Base-by-base conservation (phyloP, 495 filamentous ascomycete genomes). In the Penicillium nucicola region DNA sequence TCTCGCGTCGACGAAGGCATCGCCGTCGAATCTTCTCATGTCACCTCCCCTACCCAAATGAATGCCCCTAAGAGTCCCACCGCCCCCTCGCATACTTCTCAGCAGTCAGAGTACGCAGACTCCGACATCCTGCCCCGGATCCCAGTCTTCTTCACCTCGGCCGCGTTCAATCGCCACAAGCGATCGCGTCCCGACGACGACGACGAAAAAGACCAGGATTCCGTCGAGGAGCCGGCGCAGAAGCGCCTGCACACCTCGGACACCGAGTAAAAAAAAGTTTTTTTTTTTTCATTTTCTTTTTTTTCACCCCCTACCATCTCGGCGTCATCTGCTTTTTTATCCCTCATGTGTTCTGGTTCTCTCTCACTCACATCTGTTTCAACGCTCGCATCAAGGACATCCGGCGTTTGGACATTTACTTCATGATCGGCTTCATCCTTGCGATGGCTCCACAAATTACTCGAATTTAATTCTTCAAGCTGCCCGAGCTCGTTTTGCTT, bases 241-340 rank as follows among this genome's bases (percentile, higher is more conserved):
- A 58, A 58, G 44, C 52, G 56, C 28, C 56, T 44, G 39, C 38
- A 52, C 40, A 47, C 39, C 12, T 28, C 25, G 25, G 25, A 48
- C 23, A 43, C 46, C 37, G 47, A 47, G 45, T 55, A 50, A 55
- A 28, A 6, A 13, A 25, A 28, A 9, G 7, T 28, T 8, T 28
- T 5, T 3, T 22, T 22, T 22, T 28, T 28, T 8, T 28, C 20
- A 22, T 22, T 22, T 22, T 22, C 20, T 3, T 22, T 3, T 22
- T 22, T 22, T 22, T 22, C 5, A 22, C 20, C 20, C 20, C 5
- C 20, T 5, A 28, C 20, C 20, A 28, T 28, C 25, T 28, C 25
- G 25, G 25, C 25, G 25, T 28, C 25, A 9, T 8, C 5, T 4
- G 38, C 47, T 35, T 55, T 36, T n/a, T n/a, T n/a, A n/a, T n/a